Evolutionary conservation across 768 basidiomycete genomes (phyloP), one percentile per base, ranked within the genome.

Genomic region (Gyrodon lividus): DNA sequence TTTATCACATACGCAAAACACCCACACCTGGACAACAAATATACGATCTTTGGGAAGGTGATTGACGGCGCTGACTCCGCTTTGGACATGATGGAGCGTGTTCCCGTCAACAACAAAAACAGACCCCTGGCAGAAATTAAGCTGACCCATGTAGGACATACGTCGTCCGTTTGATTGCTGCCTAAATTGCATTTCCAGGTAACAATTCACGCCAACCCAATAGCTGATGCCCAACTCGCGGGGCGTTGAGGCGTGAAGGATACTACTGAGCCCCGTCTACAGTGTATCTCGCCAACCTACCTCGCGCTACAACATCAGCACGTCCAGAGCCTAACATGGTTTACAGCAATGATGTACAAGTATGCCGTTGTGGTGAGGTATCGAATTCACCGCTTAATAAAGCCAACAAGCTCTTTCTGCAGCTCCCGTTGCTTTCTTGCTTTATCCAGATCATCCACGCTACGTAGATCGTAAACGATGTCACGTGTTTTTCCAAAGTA

Each of bases 401-500:
- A 83, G 14, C 90, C 87, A 42, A 86, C 89, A 48, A 98, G 78
- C 70, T 98, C 95, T 60, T 88, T 92, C 73, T 97, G 91, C 46
- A 98, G 72, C 59, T 93, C 88, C 49, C 84, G 81, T 68, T 94
- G 89, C 67, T 80, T 80, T 51, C 84, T 80, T 45, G 86, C 85
- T 62, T 84, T 83, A 66, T 92, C 92, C 44, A 94, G 76, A 59
- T 96, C 92, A 43, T 89, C 89, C 31, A 90, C 74, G 56, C 89
- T 92, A 44, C 96, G 81, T 47, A 99, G 79, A 65, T 97, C 94
- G 61, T 89, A 89, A 16, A 97, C 86, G 48, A 99, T 85, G 67
- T 99, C 95, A 56, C 90, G 87, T 43, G 96, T 98, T 75, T 98
- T 97, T 34, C 93, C 92, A 73, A 95, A 95, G 71, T 95, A 96